Evolutionary conservation across 2,329 filamentous ascomycete genomes (phyloP).

Genomic region (Colletotrichum sansevieriae): DNA sequence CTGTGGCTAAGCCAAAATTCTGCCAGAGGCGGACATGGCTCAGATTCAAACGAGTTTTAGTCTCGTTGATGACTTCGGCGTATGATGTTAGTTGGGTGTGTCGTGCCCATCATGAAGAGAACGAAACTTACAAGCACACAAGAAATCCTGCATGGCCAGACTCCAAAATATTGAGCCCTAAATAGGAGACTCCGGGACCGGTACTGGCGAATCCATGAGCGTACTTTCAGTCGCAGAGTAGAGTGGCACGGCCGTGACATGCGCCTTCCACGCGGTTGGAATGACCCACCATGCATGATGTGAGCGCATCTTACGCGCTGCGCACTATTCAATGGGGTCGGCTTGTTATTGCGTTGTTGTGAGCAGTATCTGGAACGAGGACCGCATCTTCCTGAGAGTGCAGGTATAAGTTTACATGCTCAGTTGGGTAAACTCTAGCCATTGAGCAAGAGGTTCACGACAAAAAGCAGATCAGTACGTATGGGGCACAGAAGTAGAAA

Average conservation of each 20-base stretch:
- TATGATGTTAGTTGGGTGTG: neutral
- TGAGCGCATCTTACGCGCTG: slow-evolving; percentile 2
- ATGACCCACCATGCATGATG: slow-evolving; percentile 9
- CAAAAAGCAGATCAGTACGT: neutral
- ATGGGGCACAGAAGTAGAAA: neutral
- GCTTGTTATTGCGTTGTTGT: too few species aligned
- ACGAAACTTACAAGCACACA: slow-evolving; percentile 67
- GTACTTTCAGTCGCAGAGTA: slow-evolving; percentile 54
- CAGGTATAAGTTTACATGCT: too few species aligned
- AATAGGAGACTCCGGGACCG: slow-evolving; percentile 65
- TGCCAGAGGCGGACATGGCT: slow-evolving; percentile 74
- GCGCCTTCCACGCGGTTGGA: slow-evolving; percentile 71
- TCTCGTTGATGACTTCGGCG: slow-evolving; percentile 68
- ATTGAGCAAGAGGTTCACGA: too few species aligned
- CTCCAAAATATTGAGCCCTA: slow-evolving; percentile 74
- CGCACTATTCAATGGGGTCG: too few species aligned
- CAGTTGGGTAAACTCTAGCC: too few species aligned
- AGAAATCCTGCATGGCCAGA: slow-evolving; percentile 74
- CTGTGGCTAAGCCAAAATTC: slow-evolving; percentile 71
- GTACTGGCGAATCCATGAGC: too few species aligned
- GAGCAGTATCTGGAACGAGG: too few species aligned
- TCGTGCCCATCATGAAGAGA: neutral
- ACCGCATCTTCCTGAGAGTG: too few species aligned
- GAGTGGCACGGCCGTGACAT: slow-evolving; percentile 75
- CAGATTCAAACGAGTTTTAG: slow-evolving; percentile 70